These are phyloP conservation scores for Kodamaea plutei DNA, from an alignment of 1,139 yeast genomes.

Conservation along the genomic window DNA sequence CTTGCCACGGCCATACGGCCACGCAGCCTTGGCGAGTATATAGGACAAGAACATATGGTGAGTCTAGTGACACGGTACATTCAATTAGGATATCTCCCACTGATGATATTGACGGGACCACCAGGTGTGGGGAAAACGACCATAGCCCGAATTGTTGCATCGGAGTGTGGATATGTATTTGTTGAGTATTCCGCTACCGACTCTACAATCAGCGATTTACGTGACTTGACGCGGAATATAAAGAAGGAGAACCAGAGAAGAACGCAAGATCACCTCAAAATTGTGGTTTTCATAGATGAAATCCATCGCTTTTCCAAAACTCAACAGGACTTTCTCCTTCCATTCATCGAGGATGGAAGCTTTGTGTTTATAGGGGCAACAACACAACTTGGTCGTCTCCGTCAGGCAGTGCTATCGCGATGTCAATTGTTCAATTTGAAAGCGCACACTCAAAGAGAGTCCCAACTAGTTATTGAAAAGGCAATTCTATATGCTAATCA, in stretches of 20 bases:
- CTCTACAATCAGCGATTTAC: slow-evolving; percentile 28
- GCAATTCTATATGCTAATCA: slow-evolving; percentile 23
- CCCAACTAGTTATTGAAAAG: slow-evolving; percentile 18
- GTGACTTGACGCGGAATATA: slow-evolving; percentile 23
- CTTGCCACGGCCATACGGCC: slow-evolving; percentile 30
- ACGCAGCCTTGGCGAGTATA: slow-evolving; percentile 20
- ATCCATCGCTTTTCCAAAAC: slow-evolving; percentile 37
- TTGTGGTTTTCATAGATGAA: slow-evolving; percentile 43
- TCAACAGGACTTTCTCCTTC: slow-evolving; percentile 43
- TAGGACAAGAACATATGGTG: slow-evolving; percentile 40
- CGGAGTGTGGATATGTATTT: slow-evolving; percentile 32
- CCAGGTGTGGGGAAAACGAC: slow-evolving; percentile 49
- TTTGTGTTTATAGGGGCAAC: slow-evolving; percentile 48
- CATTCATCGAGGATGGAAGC: slow-evolving; percentile 37
- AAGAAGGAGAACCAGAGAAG: slow-evolving; percentile 23
- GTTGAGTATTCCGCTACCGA: slow-evolving; percentile 41
- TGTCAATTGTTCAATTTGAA: slow-evolving; percentile 35
- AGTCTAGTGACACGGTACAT: slow-evolving; percentile 28
- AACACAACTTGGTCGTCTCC: slow-evolving; percentile 31
- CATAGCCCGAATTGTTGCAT: slow-evolving; percentile 36
- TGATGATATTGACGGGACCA: slow-evolving; percentile 43
- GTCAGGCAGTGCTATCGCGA: slow-evolving; percentile 38
- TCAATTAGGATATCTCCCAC: slow-evolving; percentile 37
- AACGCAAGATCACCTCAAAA: slow-evolving; percentile 16
- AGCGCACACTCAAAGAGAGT: slow-evolving; percentile 17